These are phyloP conservation scores for Solanum rostratum DNA, from an alignment of 257 asterid genomes.

Conservation along the genomic window DNA sequence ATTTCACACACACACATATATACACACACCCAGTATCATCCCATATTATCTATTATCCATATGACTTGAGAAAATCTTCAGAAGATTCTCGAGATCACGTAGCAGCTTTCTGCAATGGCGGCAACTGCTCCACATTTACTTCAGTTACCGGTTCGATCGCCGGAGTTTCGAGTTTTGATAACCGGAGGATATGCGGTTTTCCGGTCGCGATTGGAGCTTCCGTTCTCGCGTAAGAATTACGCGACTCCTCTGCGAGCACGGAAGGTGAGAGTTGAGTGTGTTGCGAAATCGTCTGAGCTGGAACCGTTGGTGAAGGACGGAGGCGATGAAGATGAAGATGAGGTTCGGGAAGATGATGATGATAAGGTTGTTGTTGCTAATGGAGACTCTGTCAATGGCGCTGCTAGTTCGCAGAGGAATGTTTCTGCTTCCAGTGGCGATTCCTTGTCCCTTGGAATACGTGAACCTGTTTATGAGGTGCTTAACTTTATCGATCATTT, in stretches of 20 bases:
- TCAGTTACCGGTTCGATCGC: slow-evolving; percentile 37
- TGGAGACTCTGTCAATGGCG: slow-evolving; percentile 9
- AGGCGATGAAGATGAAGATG: slow-evolving; percentile 6
- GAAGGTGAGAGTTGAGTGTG: slow-evolving; percentile 32
- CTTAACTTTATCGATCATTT: neutral
- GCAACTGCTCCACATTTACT: slow-evolving; percentile 30
- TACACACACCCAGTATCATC: neutral
- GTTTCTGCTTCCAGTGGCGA: slow-evolving; percentile 31
- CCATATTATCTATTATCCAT: neutral
- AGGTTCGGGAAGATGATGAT: slow-evolving; percentile 1
- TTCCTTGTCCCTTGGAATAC: slow-evolving; percentile 72
- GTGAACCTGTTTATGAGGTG: slow-evolving; percentile 95
- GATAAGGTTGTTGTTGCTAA: neutral
- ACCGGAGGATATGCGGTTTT: slow-evolving; percentile 47
- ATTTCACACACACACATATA: neutral
- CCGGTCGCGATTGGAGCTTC: slow-evolving; percentile 23
- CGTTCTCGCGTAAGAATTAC: slow-evolving; percentile 27
- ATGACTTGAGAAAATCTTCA: neutral
- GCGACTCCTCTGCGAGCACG: slow-evolving; percentile 31
- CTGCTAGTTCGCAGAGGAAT: slow-evolving; percentile 32
- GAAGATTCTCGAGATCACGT: neutral
- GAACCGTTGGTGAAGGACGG: slow-evolving; percentile 28
- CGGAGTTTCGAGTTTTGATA: slow-evolving; percentile 35
- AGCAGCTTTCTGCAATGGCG: slow-evolving; percentile 27
- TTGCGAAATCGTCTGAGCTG: slow-evolving; percentile 25